Conservation (phyloP, 2,329 filamentous ascomycete genomes). For the Westerdykella sp. region DNA sequence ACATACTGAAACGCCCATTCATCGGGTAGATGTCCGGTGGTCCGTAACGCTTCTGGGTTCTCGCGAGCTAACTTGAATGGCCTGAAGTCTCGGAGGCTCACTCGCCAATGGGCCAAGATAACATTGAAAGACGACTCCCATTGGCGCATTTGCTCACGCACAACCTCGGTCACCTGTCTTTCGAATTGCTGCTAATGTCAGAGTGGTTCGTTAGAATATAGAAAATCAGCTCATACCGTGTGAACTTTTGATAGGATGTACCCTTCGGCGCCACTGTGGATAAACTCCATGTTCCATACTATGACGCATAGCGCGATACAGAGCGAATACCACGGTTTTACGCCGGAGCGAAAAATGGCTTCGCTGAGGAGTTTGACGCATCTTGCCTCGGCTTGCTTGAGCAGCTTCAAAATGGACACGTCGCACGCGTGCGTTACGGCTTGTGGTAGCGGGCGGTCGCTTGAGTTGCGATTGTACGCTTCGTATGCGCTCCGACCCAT, state of each 20-base stretch:
- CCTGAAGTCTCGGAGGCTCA: conserved; percentile 24
- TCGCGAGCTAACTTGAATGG: conserved; percentile 32
- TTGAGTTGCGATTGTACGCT: conserved; percentile 30
- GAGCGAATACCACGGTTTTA: conserved; percentile 36
- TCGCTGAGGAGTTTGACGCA: conserved; percentile 25
- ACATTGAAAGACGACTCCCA: conserved; percentile 31
- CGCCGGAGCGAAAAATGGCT: conserved; percentile 27
- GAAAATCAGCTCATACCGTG: conserved; percentile 21
- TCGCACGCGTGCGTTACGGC: conserved; percentile 34
- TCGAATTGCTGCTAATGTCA: conserved; percentile 23
- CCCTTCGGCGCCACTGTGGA: conserved; percentile 26
- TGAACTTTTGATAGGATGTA: conserved; percentile 33
- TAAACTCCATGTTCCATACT: conserved; percentile 34
- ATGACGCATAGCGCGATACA: conserved; percentile 33
- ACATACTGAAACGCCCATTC: conserved; percentile 27
- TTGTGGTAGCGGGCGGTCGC: conserved; percentile 29
- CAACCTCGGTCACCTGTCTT: conserved; percentile 28
- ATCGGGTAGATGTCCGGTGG: conserved; percentile 24
- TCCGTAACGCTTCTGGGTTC: conserved; percentile 29
- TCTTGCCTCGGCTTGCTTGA: conserved; percentile 24
- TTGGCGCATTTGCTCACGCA: conserved; percentile 28
- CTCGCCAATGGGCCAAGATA: conserved; percentile 30
- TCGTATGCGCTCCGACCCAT: conserved; percentile 30
- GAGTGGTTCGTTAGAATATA: conserved; percentile 1
- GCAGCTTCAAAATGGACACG: conserved; percentile 30